These are phyloP conservation scores for Puccinia hordei DNA, from an alignment of 1,284 basidiomycete genomes.

Conservation along the genomic window DNA sequence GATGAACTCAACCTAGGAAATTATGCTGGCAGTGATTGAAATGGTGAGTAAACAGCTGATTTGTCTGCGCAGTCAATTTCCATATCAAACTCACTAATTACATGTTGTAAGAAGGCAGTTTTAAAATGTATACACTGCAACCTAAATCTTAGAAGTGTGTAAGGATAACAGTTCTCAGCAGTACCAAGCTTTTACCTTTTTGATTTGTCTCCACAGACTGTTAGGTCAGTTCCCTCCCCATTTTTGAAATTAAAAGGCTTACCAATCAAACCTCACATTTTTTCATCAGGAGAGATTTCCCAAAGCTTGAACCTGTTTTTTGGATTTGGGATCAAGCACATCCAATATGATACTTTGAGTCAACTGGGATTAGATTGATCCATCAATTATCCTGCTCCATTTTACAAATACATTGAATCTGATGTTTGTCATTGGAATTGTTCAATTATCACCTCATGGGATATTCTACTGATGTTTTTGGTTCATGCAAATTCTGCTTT, in stretches of 20 bases:
- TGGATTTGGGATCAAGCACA: constrained; percentile 72
- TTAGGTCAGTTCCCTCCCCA: constrained; percentile 65
- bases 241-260: neutral
- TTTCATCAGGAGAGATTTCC: constrained; percentile 67
- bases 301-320: constrained; percentile 75
- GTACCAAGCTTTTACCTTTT: constrained; percentile 72
- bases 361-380: constrained; percentile 74
- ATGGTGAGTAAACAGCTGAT: constrained; percentile 20
- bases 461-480: constrained; percentile 9
- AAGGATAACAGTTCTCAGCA: constrained; percentile 72
- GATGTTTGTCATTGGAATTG: neutral
- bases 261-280: constrained; percentile 25
- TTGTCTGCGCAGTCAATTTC: constrained; percentile 40
- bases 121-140: constrained; percentile 68
- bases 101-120: constrained; percentile 60
- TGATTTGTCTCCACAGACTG: constrained; percentile 75
- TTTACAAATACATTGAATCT: constrained; percentile 25
- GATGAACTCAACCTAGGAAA: too few species aligned
- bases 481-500: neutral
- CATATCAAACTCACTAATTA: neutral
- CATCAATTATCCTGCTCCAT: constrained; percentile 21
- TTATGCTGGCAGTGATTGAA: constrained; percentile 62
- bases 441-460: neutral
- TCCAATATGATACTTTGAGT: constrained; percentile 80
- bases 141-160: constrained; percentile 72